A percentile compares a stretch with the other conserved stretches of the same genome.
These are phyloP conservation scores for Brassica cretica DNA, from an alignment of 345 rosid genomes.

Conservation along the genomic window DNA sequence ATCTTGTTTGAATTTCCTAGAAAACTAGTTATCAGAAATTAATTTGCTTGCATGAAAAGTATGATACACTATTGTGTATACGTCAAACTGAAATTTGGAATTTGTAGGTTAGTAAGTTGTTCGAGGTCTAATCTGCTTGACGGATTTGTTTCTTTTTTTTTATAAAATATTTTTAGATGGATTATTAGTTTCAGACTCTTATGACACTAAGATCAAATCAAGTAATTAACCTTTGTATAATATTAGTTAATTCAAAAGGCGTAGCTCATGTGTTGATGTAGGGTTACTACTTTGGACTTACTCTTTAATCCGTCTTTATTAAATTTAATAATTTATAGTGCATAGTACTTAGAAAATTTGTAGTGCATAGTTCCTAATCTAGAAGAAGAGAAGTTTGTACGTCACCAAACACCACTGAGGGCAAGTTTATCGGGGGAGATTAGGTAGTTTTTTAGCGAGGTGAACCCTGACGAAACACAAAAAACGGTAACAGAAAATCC, in stretches of 20 bases:
- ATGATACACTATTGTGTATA: not conserved
- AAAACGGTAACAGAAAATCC: no score
- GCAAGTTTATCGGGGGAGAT: no score
- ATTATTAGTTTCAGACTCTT: not conserved
- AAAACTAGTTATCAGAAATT: not conserved
- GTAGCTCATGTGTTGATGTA: slow-evolving; percentile 9
- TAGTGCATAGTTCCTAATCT: slow-evolving; percentile 31
- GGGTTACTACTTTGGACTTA: slow-evolving; percentile 29
- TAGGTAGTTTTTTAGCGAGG: no score
- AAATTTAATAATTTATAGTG: not conserved
- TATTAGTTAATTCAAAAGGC: not conserved
- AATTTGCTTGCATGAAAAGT: not conserved
- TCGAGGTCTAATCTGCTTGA: not conserved
- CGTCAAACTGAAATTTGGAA: not conserved
- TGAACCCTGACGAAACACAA: no score
- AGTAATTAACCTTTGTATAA: not conserved
- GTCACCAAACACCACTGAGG: slow-evolving; percentile 31
- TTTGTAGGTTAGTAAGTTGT: not conserved
- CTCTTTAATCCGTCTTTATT: slow-evolving; percentile 3
- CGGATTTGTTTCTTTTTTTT: not conserved
- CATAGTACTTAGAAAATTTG: not conserved
- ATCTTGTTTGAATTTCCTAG: not conserved
- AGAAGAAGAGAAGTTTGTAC: slow-evolving; percentile 34
- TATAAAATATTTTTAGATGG: not conserved
- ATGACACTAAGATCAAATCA: slow-evolving; percentile 1